Evolutionary conservation across 2,329 filamentous ascomycete genomes (phyloP).

Genomic region (Coniochaeta sp.): DNA sequence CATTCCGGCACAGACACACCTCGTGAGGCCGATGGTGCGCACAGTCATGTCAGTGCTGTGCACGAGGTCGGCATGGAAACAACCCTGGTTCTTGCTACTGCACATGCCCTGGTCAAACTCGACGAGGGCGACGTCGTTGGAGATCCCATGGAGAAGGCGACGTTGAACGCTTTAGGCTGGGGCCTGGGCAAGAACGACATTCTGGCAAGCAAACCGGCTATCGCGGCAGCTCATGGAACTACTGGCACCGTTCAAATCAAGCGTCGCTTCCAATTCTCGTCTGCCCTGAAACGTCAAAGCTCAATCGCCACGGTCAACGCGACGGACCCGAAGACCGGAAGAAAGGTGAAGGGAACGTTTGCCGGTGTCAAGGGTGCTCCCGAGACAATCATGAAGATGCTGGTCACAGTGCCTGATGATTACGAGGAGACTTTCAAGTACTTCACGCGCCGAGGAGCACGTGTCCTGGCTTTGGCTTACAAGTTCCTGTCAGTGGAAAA

Average conservation of each 20-base stretch:
- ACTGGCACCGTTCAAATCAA: constrained; percentile 85
- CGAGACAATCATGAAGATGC: constrained; percentile 93
- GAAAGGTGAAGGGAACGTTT: constrained; percentile 78
- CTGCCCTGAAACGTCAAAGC: constrained; percentile 90
- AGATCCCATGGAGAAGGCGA: constrained; percentile 98
- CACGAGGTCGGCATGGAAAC: constrained; percentile 69
- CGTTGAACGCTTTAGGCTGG: constrained; percentile 84
- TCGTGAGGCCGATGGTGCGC: constrained; percentile 70
- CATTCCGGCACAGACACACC: constrained; percentile 56
- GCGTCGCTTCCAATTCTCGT: constrained; percentile 97
- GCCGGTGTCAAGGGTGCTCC: constrained; percentile 95
- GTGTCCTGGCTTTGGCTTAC: constrained; percentile 88
- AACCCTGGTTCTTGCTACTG: constrained; percentile 86
- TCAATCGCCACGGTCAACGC: constrained; percentile 79
- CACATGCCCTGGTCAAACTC: constrained; percentile 89
- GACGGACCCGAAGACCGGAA: constrained; percentile 62
- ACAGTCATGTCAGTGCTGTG: constrained; percentile 69
- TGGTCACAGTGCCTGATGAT: constrained; percentile 70
- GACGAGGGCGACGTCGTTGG: constrained; percentile 97
- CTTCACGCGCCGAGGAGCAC: constrained; percentile 90
- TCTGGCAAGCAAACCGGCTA: constrained; percentile 58
- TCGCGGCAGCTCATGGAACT: constrained; percentile 37
- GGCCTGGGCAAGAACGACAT: constrained; percentile 82
- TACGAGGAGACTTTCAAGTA: constrained; percentile 99
- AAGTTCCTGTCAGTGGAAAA: constrained; percentile 78